phyloP scores from a whole-genome alignment of 176 grass and related monocot species.

The Bromus sterilis region DNA sequence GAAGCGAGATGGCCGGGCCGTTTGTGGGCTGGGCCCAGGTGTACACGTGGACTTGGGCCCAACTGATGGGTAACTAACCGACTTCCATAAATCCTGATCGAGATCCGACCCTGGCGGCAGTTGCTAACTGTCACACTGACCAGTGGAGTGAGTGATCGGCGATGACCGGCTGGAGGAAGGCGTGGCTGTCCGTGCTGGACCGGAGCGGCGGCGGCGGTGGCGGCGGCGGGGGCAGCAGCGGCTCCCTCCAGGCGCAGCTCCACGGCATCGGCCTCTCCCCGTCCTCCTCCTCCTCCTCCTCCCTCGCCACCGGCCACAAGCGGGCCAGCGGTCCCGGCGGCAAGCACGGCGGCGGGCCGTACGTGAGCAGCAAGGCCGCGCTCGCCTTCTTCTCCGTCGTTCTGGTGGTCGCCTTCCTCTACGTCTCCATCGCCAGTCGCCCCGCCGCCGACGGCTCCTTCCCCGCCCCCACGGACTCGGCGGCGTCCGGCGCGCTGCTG shows the following conservation, averaged over 20 bases:
- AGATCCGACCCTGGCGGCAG: conserved; percentile 4
- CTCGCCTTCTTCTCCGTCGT: conserved; percentile 11
- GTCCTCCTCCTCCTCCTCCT: conserved; percentile 1
- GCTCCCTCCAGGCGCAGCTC: conserved; percentile 18
- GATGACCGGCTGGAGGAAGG: conserved; percentile 41
- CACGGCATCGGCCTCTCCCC: conserved; percentile 10
- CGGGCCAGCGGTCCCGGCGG: neutral
- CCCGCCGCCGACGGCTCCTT: neutral
- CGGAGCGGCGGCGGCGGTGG: neutral
- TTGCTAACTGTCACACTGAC: neutral
- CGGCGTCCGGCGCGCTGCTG: neutral
- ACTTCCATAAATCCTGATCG: neutral
- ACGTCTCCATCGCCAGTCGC: conserved; percentile 1
- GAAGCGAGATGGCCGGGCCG: neutral
- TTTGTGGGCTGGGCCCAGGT: neutral
- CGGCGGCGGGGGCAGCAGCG: neutral
- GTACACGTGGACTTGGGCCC: neutral
- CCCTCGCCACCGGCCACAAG: conserved; percentile 9
- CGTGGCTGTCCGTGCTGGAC: conserved; percentile 18
- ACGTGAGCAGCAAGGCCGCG: conserved; percentile 7
- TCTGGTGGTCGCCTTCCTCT: conserved; percentile 31
- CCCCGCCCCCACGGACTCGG: conserved; percentile 8
- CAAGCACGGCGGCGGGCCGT: neutral
- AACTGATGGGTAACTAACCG: neutral
- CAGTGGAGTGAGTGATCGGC: neutral